A percentile compares a stretch with the other conserved stretches of the same genome.
Conservation (phyloP, 495 filamentous ascomycete species). For the Glutinoglossum americanum region DNA sequence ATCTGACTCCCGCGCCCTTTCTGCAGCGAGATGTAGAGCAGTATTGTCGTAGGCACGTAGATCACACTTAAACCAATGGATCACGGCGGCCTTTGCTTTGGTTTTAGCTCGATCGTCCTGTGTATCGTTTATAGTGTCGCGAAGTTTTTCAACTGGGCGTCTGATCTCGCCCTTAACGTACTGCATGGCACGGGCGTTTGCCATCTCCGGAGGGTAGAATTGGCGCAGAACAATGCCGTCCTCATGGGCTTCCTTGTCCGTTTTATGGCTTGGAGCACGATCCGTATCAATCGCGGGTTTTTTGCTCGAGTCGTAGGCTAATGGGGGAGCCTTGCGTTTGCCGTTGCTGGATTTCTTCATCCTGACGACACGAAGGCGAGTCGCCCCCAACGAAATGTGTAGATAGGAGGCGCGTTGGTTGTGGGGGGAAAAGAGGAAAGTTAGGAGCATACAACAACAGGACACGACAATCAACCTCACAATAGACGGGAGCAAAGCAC, state of each 20-base stretch:
- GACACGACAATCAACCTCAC: too few relatives aligned
- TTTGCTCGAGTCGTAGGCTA: neutral
- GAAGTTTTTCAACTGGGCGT: constrained; percentile 10
- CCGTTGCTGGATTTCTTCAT: neutral
- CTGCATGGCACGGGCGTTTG: constrained; percentile 30
- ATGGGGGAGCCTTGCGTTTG: constrained; percentile 4
- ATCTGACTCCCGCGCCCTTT: constrained; percentile 37
- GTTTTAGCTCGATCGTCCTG: constrained; percentile 15
- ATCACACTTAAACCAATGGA: constrained; percentile 88
- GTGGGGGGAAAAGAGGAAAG: too few relatives aligned
- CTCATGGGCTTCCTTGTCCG: constrained; percentile 23
- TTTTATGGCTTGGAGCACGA: neutral
- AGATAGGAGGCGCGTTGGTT: too few relatives aligned
- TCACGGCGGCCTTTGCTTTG: constrained; percentile 36
- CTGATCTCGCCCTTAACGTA: neutral
- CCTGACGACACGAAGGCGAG: neutral
- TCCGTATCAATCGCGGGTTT: neutral
- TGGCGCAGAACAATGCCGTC: constrained; percentile 38
- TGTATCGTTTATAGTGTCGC: constrained; percentile 12
- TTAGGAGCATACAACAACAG: too few relatives aligned
- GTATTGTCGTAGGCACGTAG: constrained; percentile 56
- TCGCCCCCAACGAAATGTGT: too few relatives aligned
- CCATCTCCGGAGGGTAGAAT: constrained; percentile 76
- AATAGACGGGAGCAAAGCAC: too few relatives aligned
- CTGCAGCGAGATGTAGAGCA: constrained; percentile 41